phyloP scores from a whole-genome alignment of 441 rosid genomes.

The Monsonia emarginata region DNA sequence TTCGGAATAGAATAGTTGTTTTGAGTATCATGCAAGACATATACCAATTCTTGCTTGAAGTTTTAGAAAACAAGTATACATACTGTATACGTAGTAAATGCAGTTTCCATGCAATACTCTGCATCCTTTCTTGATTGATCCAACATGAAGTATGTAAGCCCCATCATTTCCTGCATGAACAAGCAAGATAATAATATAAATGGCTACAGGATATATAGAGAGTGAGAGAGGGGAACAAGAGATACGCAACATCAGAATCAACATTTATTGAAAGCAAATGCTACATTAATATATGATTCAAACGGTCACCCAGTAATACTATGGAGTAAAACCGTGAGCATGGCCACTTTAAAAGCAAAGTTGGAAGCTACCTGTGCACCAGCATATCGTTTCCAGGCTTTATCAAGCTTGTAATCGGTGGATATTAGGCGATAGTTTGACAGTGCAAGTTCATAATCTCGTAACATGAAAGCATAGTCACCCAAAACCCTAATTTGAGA shows the following conservation, averaged over 20 bases:
- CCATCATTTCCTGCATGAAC: conserved; percentile 90
- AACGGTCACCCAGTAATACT: neutral
- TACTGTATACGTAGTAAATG: conserved; percentile 81
- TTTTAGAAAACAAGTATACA: conserved; percentile 26
- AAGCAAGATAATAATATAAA: conserved; percentile 5
- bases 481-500: conserved; percentile 93
- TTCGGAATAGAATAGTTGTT: no score
- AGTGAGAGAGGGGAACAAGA: neutral
- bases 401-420: conserved; percentile 93
- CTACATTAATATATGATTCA: conserved; percentile 6
- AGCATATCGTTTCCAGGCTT: conserved; percentile 98
- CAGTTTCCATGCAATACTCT: conserved; percentile 97
- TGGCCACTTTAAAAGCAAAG: conserved; percentile 8
- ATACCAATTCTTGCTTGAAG: neutral
- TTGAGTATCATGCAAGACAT: no score
- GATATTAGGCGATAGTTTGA: conserved; percentile 92
- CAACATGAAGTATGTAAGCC: conserved; percentile 79
- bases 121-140: conserved; percentile 96
- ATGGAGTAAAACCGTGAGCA: conserved; percentile 7
- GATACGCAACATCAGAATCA: neutral
- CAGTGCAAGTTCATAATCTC: conserved; percentile 91
- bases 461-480: conserved; percentile 94
- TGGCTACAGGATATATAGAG: neutral
- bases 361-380: conserved; percentile 75
- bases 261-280: neutral